Evolutionary conservation across 2,329 filamentous ascomycete species (phyloP), one percentile per base, ranked within the genome.

Genomic region (Colletotrichum falcatum): DNA sequence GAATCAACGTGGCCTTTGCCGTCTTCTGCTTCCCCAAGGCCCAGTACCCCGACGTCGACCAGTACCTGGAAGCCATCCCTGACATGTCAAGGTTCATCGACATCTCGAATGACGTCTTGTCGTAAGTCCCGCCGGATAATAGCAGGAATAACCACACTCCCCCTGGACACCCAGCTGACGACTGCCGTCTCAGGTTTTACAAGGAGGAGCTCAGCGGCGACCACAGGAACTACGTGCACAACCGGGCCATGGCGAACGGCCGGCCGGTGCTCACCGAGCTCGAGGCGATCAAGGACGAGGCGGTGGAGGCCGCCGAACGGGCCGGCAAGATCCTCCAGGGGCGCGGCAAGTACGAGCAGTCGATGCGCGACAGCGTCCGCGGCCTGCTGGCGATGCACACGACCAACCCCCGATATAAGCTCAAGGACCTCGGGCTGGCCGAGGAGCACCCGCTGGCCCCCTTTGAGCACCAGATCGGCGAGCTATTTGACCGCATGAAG

Each of bases 311-410:
- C 56, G 71, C 69, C 46, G 61, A 62, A 39, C 63, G 73, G n/a
- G 66, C 73, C 14, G 49, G 53, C 9, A 42, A 42, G n/a, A 71
- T 74, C 49, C 69, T 74, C 39, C 61, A 70, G 56, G 73, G 73
- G 20, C 55, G 73, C 16, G 73, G 73, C 51, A 56, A 53, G 5
- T 74, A 74, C 61, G 73, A 69, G 7, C 55, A 73, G 35, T 71
- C 73, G 5, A 69, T 69, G 65, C 66, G 71, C 16, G 73, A 70
- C 44, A 70, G 69, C 33, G 73, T 73, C 39, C 30, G 68, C 5
- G 73, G 73, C 42, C 67, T 73, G 68, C 66, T 73, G 61, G 69
- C 71, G 39, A 74, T 74, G 73, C 73, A 74, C 68, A 74, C 73
- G 6, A 69, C 73, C 4, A 74, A 74, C 59, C 58, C 64, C 18